Base-by-base conservation (phyloP, 2,329 filamentous ascomycete genomes). In the Neocucurbitaria cava region DNA sequence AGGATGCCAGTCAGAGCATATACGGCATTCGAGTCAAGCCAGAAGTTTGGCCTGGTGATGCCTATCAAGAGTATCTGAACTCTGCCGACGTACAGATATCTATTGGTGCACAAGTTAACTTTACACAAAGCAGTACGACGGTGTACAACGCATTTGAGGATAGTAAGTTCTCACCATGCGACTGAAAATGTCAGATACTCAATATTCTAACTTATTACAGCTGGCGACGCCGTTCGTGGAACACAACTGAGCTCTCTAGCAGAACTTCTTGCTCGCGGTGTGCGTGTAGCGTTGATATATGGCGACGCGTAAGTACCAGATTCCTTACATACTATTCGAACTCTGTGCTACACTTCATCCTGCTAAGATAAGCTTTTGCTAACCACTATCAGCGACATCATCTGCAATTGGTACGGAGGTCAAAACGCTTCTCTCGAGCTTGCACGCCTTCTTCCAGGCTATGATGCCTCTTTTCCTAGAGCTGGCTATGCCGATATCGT, bases 401-500 rank as follows among this genome's bases (percentile, higher is more conserved):
- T 80, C 59, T 82, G 81, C 72, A 85, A 85, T 62, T 85, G 88
- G 85, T 77, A 88, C 59, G 91, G 91, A 24, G 91, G 89, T n/a
- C 83, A 94, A 74, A 87, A 87, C 4, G 81, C 90, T 33, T 89
- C 88, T 10, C 79, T 73, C 4, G 80, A 81, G n/a, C 74, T 91
- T 0, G 78, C 80, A 20, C 72, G 79, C 21, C 54, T 61, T 2
- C 45, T 65, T 15, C 57, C 68, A 2, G 46, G 49, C 20, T 87
- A 89, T 60, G 74, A 78, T 1, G 72, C 74, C 2, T 74, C 76
- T 26, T 94, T 93, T 68, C 76, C 81, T 1, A 73, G 77, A 0
- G 86, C 90, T 1, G 90, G 89, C 0, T 95, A 94, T 72, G 85
- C 85, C 1, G 86, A 89, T 13, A 87, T 95, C 62, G 78, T 86